Percentiles rank a stretch among this genome's conserved stretches.
These are phyloP conservation scores for Ananas comosus DNA, from an alignment of 176 grass and related monocot genomes.

Conservation along the genomic window DNA sequence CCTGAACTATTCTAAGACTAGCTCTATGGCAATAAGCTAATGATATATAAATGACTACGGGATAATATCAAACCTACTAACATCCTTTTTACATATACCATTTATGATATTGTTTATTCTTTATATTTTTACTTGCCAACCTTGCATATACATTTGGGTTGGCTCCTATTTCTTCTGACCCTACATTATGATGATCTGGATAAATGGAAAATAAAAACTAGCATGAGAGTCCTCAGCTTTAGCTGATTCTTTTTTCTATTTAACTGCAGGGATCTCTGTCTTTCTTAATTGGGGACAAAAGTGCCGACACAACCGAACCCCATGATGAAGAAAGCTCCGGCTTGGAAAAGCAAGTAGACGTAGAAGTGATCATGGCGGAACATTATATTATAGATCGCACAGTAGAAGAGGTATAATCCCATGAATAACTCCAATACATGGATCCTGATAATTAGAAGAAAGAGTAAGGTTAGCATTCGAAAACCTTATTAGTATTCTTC, in stretches of 20 bases:
- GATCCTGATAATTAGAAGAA: not conserved
- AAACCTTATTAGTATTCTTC: not conserved
- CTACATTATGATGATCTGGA: not conserved
- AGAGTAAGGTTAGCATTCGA: no score
- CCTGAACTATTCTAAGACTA: no score
- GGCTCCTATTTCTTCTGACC: not conserved
- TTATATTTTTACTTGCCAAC: not conserved
- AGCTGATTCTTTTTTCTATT: slow-evolving; percentile 1
- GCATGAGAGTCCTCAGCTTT: not conserved
- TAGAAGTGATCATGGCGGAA: not conserved
- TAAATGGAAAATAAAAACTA: not conserved
- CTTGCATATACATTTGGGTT: not conserved
- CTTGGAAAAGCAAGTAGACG: not conserved
- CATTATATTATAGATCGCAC: not conserved
- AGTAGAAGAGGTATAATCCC: slow-evolving; percentile 2
- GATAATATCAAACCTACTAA: not conserved
- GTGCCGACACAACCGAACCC: not conserved
- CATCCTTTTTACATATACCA: not conserved
- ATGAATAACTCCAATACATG: not conserved
- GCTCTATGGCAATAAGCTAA: no score
- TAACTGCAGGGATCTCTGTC: not conserved
- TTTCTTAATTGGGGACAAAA: not conserved
- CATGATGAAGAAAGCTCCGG: not conserved
- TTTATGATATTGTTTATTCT: no score
- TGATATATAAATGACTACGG: no score